Evolutionary conservation across 768 basidiomycete species (phyloP).

Genomic region (Boletus vermiculosoides): DNA sequence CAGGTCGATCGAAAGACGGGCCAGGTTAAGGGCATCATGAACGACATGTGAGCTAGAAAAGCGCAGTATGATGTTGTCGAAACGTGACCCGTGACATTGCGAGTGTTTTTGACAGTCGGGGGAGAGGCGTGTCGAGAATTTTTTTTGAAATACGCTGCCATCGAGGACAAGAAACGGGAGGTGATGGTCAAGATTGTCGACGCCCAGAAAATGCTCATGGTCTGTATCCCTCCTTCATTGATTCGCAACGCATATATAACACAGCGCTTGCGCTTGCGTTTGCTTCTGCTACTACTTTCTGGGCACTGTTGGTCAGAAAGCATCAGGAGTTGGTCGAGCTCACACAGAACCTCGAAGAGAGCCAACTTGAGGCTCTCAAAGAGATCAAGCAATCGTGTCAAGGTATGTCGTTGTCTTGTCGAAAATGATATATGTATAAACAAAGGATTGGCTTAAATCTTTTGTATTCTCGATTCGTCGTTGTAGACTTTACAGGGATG

Average conservation of each 20-base stretch:
- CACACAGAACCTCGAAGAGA: constrained; percentile 23
- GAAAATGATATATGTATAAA: neutral
- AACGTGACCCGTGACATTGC: neutral
- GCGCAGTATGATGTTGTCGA: constrained; percentile 1
- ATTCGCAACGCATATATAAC: neutral
- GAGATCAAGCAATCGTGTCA: constrained; percentile 19
- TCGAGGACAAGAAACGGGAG: constrained; percentile 31
- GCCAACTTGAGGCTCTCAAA: constrained; percentile 24
- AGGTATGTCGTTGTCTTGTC: constrained; percentile 12
- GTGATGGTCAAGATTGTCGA: constrained; percentile 27
- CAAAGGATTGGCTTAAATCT: neutral
- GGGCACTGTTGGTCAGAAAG: constrained; percentile 25
- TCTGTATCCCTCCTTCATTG: constrained; percentile 7
- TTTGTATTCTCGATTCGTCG: neutral
- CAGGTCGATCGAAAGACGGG: constrained; percentile 25
- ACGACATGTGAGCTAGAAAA: constrained; percentile 29
- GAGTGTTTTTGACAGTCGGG: constrained; percentile 7
- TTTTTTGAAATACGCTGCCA: constrained; percentile 18
- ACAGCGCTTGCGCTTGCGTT: too few relatives aligned
- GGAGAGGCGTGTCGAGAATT: constrained; percentile 28
- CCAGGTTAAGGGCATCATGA: constrained; percentile 18
- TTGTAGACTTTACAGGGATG: constrained; percentile 20
- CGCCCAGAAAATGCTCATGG: constrained; percentile 26
- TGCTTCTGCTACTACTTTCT: too few relatives aligned
- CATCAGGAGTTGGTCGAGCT: constrained; percentile 28